Evolutionary conservation across 2,329 filamentous ascomycete genomes (phyloP), one percentile per base, ranked within the genome.

Genomic region (Fusarium sp.): DNA sequence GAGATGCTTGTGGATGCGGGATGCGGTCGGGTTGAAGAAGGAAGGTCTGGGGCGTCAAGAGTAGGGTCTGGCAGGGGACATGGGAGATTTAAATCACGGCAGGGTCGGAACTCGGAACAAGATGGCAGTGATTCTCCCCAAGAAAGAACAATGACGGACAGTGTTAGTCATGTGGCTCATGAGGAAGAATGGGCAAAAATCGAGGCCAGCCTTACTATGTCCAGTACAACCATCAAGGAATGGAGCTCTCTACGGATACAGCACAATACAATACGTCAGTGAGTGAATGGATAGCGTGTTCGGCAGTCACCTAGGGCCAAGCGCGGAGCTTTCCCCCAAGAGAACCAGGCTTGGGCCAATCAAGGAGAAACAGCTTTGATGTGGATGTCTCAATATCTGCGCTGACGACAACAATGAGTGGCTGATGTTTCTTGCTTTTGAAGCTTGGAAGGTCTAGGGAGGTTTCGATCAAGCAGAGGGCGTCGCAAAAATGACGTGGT

Each of bases 401-500:
- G 40, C 51, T 68, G 65, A 70, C 66, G 62, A 68, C 66, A 41
- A 54, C 51, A n/a, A 39, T 67, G 65, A 68, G 62, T 69, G 65
- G 65, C 51, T 68, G 37, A 43, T 53, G 57, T 53, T 57, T 57
- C 58, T 49, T 66, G 63, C 47, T 65, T 49, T 60, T 30, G 46
- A 44, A 33, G 59, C 39, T 49, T 59, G 56, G 30, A 10, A 30
- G 28, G 28, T 10, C 28, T 30, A 30, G 28, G 10, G 26, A 26
- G 26, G 26, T 26, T 26, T 26, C 26, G 9, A 26, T 19, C 26
- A 26, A 41, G 26, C 37, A 39, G 48, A 64, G 53, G 45, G 65
- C 59, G 44, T 62, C 32, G 24, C 44, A 45, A 39, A 33, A 54
- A 68, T 68, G 66, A 68, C 62, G 66, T 68, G 66, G 59, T 67